Base-by-base conservation (phyloP, 2,329 filamentous ascomycete species). In the Nectriaceae sp. region DNA sequence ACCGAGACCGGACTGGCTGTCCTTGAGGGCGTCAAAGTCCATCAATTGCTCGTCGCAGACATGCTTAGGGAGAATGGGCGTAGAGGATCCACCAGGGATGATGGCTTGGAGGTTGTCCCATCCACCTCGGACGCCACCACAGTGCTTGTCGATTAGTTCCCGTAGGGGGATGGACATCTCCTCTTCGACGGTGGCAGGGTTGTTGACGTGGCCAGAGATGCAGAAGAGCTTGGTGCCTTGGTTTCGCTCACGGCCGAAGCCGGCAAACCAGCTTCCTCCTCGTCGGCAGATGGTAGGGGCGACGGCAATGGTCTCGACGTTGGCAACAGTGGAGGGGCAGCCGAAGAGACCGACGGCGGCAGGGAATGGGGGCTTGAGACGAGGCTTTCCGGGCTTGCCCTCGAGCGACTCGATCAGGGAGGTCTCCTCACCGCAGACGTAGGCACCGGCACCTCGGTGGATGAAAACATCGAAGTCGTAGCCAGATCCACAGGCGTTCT, bases 1-100 rank as follows among this genome's bases (percentile, higher is more conserved):
- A 61, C 94, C 94, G 13, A 99, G 87, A 82, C 94, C 94, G 53
- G 91, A 95, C 75, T 97, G 94, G 61, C 87, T 92, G 74, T 99
- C 94, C 82, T 99, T 99, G 62, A 99, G 84, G 10, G 89, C 92
- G 69, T 99, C 94, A 67, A 97, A 99, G 76, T 99, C 94, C 94
- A 99, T 99, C 46, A 99, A 75, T 72, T 97, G 93, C 64, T 96
- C 87, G 70, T 97, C 92, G 71, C 94, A 97, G 58, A 96, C 75
- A 56, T 73, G 74, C 79, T 93, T 96, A 60, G 94, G 94, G 42
- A 99, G 82, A 60, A 99, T 93, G 6, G 94, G 94, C 1, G 94
- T 99, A 8, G 94, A 99, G 3, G 92, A 97, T 57, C 94, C 94
- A 68, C 94, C 94, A 6, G 94, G 94, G 61, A 99, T 99, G 66